These are phyloP conservation scores for Ceratocystis albifundus DNA, from an alignment of 2,329 filamentous ascomycete genomes.

Conservation along the genomic window DNA sequence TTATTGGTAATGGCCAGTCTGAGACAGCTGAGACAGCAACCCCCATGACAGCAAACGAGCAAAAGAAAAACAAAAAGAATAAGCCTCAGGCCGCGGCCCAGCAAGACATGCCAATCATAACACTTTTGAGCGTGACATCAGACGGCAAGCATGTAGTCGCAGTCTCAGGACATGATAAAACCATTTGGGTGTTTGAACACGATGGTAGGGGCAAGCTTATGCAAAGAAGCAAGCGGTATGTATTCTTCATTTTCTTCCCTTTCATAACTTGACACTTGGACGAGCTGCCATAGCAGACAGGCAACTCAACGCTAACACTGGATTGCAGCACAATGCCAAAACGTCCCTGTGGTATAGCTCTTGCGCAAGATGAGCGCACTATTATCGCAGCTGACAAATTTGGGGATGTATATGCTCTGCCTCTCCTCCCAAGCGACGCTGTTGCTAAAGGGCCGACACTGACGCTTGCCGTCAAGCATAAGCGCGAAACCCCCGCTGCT, in stretches of 20 bases:
- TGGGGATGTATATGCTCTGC: slow-evolving; percentile 85
- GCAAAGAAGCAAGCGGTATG: slow-evolving; percentile 60
- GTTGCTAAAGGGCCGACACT: slow-evolving; percentile 25
- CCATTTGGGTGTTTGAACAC: slow-evolving; percentile 68
- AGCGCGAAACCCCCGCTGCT: slow-evolving; percentile 39
- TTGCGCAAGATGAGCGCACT: slow-evolving; percentile 57
- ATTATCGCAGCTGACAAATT: slow-evolving; percentile 90
- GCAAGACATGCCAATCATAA: slow-evolving; percentile 53
- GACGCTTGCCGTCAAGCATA: slow-evolving; percentile 27
- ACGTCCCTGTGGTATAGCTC: slow-evolving; percentile 62
- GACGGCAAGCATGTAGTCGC: slow-evolving; percentile 60
- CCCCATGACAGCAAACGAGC: slow-evolving; percentile 22
- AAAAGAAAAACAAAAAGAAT: slow-evolving; percentile 28
- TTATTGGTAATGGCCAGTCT: slow-evolving; percentile 30
- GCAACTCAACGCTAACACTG: slow-evolving; percentile 26
- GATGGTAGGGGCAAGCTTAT: slow-evolving; percentile 48
- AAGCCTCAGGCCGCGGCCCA: slow-evolving; percentile 29
- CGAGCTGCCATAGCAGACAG: not conserved
- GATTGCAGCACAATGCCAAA: slow-evolving; percentile 67
- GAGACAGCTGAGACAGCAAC: slow-evolving; percentile 18
- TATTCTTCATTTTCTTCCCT: not conserved
- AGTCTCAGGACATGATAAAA: slow-evolving; percentile 85
- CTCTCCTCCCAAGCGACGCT: slow-evolving; percentile 42
- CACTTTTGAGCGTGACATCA: slow-evolving; percentile 52
- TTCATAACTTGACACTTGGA: not conserved